Conservation (phyloP, 2,329 filamentous ascomycete genomes). For the Colletotrichum sp. region DNA sequence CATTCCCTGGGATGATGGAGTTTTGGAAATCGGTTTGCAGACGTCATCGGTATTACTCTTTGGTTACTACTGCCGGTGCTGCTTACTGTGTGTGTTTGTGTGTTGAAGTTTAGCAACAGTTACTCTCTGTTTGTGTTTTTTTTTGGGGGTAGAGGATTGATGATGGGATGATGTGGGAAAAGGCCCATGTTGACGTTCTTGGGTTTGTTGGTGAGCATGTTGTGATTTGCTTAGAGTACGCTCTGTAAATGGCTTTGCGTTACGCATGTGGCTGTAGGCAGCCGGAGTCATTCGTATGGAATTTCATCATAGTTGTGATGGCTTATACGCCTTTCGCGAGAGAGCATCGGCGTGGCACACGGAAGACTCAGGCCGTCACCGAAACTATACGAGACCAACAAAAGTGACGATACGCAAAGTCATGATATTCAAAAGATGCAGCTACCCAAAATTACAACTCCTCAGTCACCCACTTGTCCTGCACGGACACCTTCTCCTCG, state of each 20-base stretch:
- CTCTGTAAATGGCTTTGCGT: no score
- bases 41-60: neutral
- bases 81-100: neutral
- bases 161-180: no score
- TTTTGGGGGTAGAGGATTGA: no score
- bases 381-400: neutral
- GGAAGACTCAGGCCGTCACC: neutral
- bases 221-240: no score
- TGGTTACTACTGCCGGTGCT: neutral
- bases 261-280: no score
- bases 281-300: neutral
- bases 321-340: neutral
- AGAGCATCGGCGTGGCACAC: neutral
- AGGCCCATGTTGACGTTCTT: no score
- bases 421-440: neutral
- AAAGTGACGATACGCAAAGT: neutral
- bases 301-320: neutral
- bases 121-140: neutral
- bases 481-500: neutral
- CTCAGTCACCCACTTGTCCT: slow-evolving; percentile 7
- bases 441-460: neutral
- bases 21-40: neutral
- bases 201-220: no score
- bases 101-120: no score
- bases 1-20: neutral